A percentile compares a stretch with the other conserved stretches of the same genome.
Evolutionary conservation across 805 yeast species (phyloP).

Genomic region (Kazachstania psychrophila): DNA sequence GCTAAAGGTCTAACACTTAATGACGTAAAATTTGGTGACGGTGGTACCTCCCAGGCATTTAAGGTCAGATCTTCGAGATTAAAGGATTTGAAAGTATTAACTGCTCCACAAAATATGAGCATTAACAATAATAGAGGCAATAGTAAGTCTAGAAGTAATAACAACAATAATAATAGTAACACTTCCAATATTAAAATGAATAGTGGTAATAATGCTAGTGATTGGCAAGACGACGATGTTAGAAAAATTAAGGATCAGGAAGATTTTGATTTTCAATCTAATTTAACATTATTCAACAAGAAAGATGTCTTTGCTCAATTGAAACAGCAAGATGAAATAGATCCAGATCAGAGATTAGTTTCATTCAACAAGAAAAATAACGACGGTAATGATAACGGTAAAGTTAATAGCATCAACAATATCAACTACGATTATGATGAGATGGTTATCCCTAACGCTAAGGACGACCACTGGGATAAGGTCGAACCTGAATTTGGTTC

Average conservation of each 20-base stretch:
- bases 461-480: slow-evolving; percentile 47
- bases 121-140: slow-evolving; percentile 13
- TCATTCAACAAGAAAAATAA: slow-evolving; percentile 52
- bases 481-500: slow-evolving; percentile 14
- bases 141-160: slow-evolving; percentile 2
- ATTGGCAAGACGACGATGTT: slow-evolving; percentile 44
- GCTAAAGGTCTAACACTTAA: slow-evolving; percentile 32
- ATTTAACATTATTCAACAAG: slow-evolving; percentile 75
- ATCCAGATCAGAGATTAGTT: slow-evolving; percentile 56
- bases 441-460: slow-evolving; percentile 50
- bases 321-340: slow-evolving; percentile 50
- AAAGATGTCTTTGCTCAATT: slow-evolving; percentile 69
- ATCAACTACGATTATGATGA: slow-evolving; percentile 58
- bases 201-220: slow-evolving; percentile 10
- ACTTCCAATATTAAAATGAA: slow-evolving; percentile 15
- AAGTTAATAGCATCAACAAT: background rate
- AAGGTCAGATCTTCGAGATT: slow-evolving; percentile 30
- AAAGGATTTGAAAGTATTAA: slow-evolving; percentile 28
- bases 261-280: slow-evolving; percentile 82
- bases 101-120: slow-evolving; percentile 11
- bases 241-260: slow-evolving; percentile 38
- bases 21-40: slow-evolving; percentile 30
- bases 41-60: slow-evolving; percentile 26
- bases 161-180: slow-evolving; percentile 29
- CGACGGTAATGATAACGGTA: background rate